Conservation (phyloP, 169 alveolate genomes). For the Plasmodium billcollinsi region DNA sequence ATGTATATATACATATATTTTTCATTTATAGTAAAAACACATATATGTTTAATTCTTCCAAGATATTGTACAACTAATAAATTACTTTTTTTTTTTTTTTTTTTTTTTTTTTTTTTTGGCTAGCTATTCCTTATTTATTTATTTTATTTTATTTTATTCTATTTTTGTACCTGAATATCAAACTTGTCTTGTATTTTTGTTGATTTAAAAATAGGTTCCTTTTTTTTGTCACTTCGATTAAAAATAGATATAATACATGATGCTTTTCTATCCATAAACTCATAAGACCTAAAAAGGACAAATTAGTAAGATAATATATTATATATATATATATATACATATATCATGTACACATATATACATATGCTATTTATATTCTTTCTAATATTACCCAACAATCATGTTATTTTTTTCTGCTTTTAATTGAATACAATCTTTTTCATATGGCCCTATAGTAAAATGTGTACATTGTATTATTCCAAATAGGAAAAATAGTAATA, state of each 20-base stretch:
- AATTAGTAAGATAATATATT: neutral
- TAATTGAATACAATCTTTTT: constrained; percentile 56
- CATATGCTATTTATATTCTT: neutral
- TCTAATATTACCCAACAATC: constrained; percentile 54
- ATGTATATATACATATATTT: constrained; percentile 19
- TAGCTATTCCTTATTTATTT: neutral
- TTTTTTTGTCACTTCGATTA: constrained; percentile 33
- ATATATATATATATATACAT: constrained; percentile 6
- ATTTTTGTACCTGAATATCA: constrained; percentile 44
- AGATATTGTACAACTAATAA: neutral
- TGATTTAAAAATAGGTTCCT: constrained; percentile 43
- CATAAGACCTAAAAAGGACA: constrained; percentile 39
- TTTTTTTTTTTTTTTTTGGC: neutral
- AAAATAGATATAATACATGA: constrained; percentile 27
- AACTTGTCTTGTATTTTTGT: constrained; percentile 47
- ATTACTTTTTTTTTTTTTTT: constrained; percentile 1
- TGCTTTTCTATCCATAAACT: constrained; percentile 45
- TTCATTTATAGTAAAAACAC: no score
- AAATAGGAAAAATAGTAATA: constrained; percentile 3
- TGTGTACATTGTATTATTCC: constrained; percentile 50
- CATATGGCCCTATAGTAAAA: constrained; percentile 39
- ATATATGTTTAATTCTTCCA: no score
- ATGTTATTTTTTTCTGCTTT: constrained; percentile 33
- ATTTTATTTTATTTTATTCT: neutral
- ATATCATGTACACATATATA: neutral